Percentiles rank a stretch among this genome's conserved stretches.
These are phyloP conservation scores for Anthoceros angustus DNA, from an alignment of 225 moss, liverwort and hornwort species.

Conservation along the genomic window DNA sequence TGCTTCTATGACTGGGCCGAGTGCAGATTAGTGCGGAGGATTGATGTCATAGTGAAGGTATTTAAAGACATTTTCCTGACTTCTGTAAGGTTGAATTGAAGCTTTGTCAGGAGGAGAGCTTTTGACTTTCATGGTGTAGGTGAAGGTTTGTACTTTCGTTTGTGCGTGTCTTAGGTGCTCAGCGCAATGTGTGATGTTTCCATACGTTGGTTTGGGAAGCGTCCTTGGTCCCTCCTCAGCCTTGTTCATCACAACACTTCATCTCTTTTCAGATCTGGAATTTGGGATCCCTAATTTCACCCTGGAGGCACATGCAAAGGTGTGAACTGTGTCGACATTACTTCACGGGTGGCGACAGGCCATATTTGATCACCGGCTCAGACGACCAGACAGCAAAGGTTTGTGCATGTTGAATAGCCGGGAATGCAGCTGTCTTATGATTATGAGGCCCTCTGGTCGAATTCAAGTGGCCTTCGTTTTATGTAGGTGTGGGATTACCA, in stretches of 20 bases:
- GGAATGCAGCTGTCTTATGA: not conserved
- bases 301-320: conserved; percentile 94
- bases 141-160: not conserved
- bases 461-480: not conserved
- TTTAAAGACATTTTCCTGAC: not conserved
- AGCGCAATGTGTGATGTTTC: not conserved
- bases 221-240: not conserved
- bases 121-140: not conserved
- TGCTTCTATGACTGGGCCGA: conserved; percentile 99
- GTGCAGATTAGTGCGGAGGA: conserved; percentile 78
- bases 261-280: conserved; percentile 65
- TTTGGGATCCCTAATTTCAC: conserved; percentile 91
- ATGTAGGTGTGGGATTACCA: conserved; percentile 97
- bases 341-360: conserved; percentile 85
- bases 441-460: not conserved
- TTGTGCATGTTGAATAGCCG: not conserved
- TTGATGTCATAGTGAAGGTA: conserved; percentile 93
- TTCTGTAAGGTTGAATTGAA: not conserved
- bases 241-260: not conserved
- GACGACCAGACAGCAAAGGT: conserved; percentile 99
- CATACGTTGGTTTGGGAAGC: not conserved
- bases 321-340: conserved; percentile 96
- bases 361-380: conserved; percentile 86
- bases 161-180: not conserved
- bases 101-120: not conserved